Evolutionary conservation across 306 rosid genomes (phyloP).

Genomic region (Ormosia semicastrata): DNA sequence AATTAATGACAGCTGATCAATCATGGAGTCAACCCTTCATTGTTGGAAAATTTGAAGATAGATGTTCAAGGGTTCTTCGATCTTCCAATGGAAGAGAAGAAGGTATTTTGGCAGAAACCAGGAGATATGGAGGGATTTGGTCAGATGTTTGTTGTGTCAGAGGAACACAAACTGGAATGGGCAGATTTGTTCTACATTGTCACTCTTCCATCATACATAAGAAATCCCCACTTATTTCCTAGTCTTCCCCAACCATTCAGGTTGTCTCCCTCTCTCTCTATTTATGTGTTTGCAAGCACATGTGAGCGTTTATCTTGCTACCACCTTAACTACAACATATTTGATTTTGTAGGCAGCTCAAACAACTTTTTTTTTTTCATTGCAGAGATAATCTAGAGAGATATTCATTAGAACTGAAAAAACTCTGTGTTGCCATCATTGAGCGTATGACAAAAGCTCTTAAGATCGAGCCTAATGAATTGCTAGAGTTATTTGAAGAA

Average conservation of each 20-base stretch:
- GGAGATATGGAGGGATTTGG: conserved; percentile 33
- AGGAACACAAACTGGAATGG: conserved; percentile 27
- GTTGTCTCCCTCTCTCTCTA: background rate
- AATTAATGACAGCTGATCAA: background rate
- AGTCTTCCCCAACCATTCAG: conserved; percentile 22
- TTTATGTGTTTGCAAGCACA: no score
- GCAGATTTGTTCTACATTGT: conserved; percentile 8
- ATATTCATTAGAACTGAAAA: conserved; percentile 30
- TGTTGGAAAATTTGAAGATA: background rate
- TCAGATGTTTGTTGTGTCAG: conserved; percentile 10
- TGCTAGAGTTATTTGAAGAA: conserved; percentile 25
- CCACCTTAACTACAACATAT: background rate
- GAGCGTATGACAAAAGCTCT: conserved; percentile 36
- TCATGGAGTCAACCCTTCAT: background rate
- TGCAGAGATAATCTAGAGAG: background rate
- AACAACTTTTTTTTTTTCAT: background rate
- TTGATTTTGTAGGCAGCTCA: background rate
- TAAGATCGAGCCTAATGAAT: conserved; percentile 22
- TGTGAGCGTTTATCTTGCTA: background rate
- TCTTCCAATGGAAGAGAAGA: conserved; percentile 15
- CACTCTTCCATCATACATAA: conserved; percentile 21
- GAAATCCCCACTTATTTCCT: conserved; percentile 19
- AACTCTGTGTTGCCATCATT: conserved; percentile 7
- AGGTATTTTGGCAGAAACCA: conserved; percentile 2
- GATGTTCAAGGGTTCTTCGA: background rate